Base-by-base conservation (phyloP, 495 filamentous ascomycete genomes). In the Hypoxylon crocopeplum region DNA sequence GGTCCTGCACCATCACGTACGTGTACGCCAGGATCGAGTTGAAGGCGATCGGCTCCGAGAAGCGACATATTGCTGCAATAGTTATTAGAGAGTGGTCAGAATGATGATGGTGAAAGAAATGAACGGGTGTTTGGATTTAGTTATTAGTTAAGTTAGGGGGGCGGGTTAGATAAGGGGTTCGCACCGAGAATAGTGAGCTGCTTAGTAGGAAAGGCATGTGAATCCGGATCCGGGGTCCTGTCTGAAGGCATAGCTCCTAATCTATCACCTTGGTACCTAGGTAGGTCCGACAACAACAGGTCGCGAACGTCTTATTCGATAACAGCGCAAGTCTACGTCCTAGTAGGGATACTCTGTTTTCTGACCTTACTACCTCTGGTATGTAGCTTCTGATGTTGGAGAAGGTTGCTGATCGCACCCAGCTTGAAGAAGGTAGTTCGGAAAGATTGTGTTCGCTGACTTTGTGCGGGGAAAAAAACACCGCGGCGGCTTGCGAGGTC, bases 1-100 rank as follows among this genome's bases (percentile, higher is more conserved):
- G 93, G 27, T 86, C 88, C 64, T 88, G 75, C 38, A 95, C 87
- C 92, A 96, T 96, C 77, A 85, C 91, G 75, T 95, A 96, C 54
- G 89, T 90, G 71, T 96, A 96, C 15, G 92, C 91, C 64, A 96
- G 92, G 67, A 96, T 93, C 27, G 90, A 94, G 84, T 92, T 95
- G 82, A 96, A 95, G n/a, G 92, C 92, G 73, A 96, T 94, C 29
- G 92, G 92, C 71, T 96, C 92, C 75, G 89, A 93, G 71, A 96
- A 92, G 56, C 92, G 88, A 64, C 88, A 91, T 69, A 94, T 73
- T 46, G 90, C 91, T 96, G 58, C 20, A 3, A 8, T 33, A 13
- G 34, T n/a, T 25, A 5, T n/a, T 29, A 16, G 13, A 1, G 13
- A 5, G n/a, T 34, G 37, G 48, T 64, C n/a, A 57, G 48, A 15